Evolutionary conservation across 2,329 filamentous ascomycete species (phyloP).

Genomic region (Aspergillus novoparasiticus): DNA sequence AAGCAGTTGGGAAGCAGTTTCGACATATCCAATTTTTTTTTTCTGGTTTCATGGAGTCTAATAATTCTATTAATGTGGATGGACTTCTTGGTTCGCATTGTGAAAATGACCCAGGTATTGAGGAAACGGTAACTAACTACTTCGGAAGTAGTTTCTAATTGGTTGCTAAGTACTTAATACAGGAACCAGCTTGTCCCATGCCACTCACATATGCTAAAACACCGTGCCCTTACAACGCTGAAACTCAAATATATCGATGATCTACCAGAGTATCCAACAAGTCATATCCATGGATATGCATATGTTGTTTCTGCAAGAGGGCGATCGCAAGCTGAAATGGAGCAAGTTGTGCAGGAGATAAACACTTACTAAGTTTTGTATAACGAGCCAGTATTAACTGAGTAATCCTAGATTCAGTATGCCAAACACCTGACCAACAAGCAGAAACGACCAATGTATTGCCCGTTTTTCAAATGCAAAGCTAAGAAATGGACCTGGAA

Average conservation of each 20-base stretch:
- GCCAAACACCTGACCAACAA: accelerated
- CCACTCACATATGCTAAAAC: neutral
- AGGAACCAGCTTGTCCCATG: neutral
- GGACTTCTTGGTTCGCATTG: neutral
- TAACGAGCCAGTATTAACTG: neutral
- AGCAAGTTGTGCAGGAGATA: neutral
- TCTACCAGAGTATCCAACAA: neutral
- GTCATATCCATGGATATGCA: neutral
- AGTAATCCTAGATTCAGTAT: neutral
- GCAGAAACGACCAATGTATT: neutral
- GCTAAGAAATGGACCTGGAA: neutral
- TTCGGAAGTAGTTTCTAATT: neutral
- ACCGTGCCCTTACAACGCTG: neutral
- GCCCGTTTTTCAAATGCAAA: neutral
- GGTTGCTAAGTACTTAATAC: neutral
- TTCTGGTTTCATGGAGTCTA: neutral
- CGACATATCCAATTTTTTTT: neutral
- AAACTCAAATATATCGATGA: neutral
- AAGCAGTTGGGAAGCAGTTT: no score
- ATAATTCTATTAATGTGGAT: neutral
- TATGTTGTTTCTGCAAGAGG: neutral
- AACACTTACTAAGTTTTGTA: neutral
- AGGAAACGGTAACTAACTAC: neutral
- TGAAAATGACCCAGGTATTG: neutral
- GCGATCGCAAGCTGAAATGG: neutral